These are phyloP conservation scores for Carex myosuroides DNA, from an alignment of 176 grass and related monocot genomes.

Conservation along the genomic window DNA sequence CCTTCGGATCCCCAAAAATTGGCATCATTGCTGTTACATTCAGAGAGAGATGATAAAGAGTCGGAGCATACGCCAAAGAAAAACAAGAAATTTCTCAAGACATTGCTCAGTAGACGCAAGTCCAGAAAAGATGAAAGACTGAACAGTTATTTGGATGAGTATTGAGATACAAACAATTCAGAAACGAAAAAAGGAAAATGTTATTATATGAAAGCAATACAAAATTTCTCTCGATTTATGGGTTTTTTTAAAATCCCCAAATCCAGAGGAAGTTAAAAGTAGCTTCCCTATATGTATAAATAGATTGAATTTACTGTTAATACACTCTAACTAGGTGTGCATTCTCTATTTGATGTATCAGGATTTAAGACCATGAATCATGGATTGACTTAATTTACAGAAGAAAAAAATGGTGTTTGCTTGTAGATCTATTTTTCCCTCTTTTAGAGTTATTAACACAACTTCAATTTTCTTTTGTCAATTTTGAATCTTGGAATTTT, in stretches of 20 bases:
- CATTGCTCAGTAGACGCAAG: conserved; percentile 79
- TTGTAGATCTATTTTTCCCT: not conserved
- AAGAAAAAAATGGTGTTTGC: not conserved
- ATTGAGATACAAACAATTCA: conserved; percentile 22
- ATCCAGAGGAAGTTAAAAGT: not conserved
- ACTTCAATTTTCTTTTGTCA: not conserved
- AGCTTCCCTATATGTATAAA: not conserved
- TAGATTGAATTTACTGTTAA: not conserved
- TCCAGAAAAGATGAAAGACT: conserved; percentile 79
- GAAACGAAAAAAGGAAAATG: not conserved
- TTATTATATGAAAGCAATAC: not conserved
- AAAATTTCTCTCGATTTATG: not conserved
- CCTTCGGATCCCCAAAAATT: conserved; percentile 51
- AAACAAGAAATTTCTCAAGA: conserved; percentile 70
- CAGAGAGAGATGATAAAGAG: conserved; percentile 54
- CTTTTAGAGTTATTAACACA: not conserved
- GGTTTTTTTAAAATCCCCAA: not conserved
- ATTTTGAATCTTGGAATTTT: not conserved
- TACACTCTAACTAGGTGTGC: not conserved
- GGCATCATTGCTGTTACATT: conserved; percentile 44
- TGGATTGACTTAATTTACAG: not conserved
- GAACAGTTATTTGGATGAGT: conserved; percentile 63
- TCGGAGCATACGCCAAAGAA: conserved; percentile 61
- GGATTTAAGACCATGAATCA: not conserved
- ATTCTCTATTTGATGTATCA: not conserved